Base-by-base conservation (phyloP, 2,329 filamentous ascomycete species). In the Aspergillus udagawae region DNA sequence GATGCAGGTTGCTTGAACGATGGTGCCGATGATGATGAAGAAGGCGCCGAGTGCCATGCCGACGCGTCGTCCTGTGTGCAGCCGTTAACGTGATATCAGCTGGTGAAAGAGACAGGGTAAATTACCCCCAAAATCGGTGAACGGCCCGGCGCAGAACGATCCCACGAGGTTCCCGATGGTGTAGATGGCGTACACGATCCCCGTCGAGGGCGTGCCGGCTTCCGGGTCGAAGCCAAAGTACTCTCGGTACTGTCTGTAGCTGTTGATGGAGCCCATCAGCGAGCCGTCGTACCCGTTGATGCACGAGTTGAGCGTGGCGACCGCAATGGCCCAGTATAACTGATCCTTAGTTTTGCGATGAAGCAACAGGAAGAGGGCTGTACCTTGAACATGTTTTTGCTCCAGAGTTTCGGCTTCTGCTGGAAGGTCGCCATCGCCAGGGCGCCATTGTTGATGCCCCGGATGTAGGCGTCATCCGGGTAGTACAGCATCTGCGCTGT, bases 281-380 rank as follows among this genome's bases (percentile, higher is more conserved):
- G 75, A 77, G n/a, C 78, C 77, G 63, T 80, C 78, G 59, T 79
- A 80, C 28, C 78, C 78, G 60, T 79, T 80, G 60, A 79, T 77
- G 56, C 74, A 76, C 0, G 75, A 77, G 61, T 78, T 78, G 25
- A 79, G 67, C 5, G 74, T 78, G 9, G 77, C 76, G 23, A 79
- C 64, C 28, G 75, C 67, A 35, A 79, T 67, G 59, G 70, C 74
- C 29, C 70, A 58, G 59, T 79, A 79, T 17, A 79, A 68, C 75
- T 78, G 17, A 28, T 48, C 12, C 17, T 17, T 25, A 41, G 21
- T 48, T 21, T 17, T 45, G 21, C 17, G 29, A 41, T 17, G 3
- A 38, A 49, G 1, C 7, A 23, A 48, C 23, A 20, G 17, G 53
- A 35, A 10, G 29, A 27, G 28, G 44, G 23, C 54, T 52, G 3